Conservation (phyloP, 73 alveolate genomes). For the Breviolum minutum region DNA sequence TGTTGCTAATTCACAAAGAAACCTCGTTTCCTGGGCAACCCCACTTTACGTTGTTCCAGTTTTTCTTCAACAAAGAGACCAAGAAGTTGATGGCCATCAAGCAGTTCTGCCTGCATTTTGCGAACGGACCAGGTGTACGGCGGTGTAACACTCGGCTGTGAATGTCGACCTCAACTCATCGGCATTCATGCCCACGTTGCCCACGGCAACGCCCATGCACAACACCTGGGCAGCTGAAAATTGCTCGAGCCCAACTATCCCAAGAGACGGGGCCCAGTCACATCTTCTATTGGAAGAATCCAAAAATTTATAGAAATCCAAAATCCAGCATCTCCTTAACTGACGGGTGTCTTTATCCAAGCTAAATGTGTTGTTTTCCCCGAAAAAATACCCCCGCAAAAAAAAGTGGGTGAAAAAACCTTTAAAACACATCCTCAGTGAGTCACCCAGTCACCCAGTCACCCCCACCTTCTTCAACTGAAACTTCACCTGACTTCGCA, state of each 20-base stretch:
- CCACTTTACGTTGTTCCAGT: slow-evolving; percentile 97
- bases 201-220: slow-evolving; percentile 98
- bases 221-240: slow-evolving; percentile 40
- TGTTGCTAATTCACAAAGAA: not conserved
- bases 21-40: not conserved
- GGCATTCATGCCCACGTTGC: slow-evolving; percentile 97
- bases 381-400: not conserved
- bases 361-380: too few species aligned
- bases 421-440: not conserved
- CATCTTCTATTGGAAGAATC: not conserved
- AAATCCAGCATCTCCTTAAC: not conserved
- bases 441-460: not conserved
- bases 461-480: slow-evolving; percentile 97
- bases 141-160: not conserved
- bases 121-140: not conserved
- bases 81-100: slow-evolving; percentile 96
- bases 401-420: not conserved
- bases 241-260: not conserved
- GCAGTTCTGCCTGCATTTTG: slow-evolving; percentile 96
- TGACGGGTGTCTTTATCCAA: not conserved
- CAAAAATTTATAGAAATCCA: not conserved
- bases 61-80: slow-evolving; percentile 97
- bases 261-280: not conserved
- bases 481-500: slow-evolving; percentile 97
- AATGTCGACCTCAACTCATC: slow-evolving; percentile 96